These are phyloP conservation scores for Saturnispora mendoncae DNA, from an alignment of 805 yeast species.

Conservation along the genomic window DNA sequence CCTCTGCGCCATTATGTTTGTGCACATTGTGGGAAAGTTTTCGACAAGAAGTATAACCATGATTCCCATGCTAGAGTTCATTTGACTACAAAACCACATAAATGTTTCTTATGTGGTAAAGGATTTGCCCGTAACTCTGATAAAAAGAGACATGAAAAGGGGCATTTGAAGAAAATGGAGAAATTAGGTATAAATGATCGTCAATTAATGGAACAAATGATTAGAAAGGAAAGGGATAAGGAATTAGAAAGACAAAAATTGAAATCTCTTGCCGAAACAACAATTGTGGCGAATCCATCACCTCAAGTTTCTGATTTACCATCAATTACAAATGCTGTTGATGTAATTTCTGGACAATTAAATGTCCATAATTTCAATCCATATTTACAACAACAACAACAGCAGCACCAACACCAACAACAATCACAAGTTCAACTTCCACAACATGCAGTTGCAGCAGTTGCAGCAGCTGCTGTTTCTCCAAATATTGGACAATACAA, in stretches of 20 bases:
- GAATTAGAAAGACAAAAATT: slow-evolving; percentile 10
- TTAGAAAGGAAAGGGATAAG: slow-evolving; percentile 10
- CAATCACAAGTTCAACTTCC: background rate
- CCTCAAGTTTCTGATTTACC: slow-evolving; percentile 3
- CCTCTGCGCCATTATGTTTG: slow-evolving; percentile 10
- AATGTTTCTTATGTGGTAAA: slow-evolving; percentile 12
- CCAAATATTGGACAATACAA: slow-evolving; percentile 2
- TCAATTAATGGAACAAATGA: slow-evolving; percentile 10
- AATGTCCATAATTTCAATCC: slow-evolving; percentile 6
- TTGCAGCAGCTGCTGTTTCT: background rate
- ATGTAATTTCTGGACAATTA: slow-evolving; percentile 9
- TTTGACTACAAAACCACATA: slow-evolving; percentile 13
- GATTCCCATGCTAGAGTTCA: slow-evolving; percentile 16
- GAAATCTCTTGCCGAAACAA: slow-evolving; percentile 7
- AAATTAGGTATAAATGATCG: slow-evolving; percentile 8
- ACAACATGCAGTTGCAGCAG: background rate
- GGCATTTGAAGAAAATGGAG: slow-evolving; percentile 10
- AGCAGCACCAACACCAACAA: background rate
- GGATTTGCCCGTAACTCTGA: slow-evolving; percentile 16
- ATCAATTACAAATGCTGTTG: slow-evolving; percentile 8
- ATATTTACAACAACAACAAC: slow-evolving; percentile 7
- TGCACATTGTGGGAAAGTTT: slow-evolving; percentile 14
- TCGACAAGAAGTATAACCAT: slow-evolving; percentile 14
- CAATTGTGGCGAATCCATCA: slow-evolving; percentile 1
- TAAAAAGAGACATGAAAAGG: slow-evolving; percentile 15